Conservation (phyloP, 192 early-diverging fungal genomes). For the Coemansia sp. region DNA sequence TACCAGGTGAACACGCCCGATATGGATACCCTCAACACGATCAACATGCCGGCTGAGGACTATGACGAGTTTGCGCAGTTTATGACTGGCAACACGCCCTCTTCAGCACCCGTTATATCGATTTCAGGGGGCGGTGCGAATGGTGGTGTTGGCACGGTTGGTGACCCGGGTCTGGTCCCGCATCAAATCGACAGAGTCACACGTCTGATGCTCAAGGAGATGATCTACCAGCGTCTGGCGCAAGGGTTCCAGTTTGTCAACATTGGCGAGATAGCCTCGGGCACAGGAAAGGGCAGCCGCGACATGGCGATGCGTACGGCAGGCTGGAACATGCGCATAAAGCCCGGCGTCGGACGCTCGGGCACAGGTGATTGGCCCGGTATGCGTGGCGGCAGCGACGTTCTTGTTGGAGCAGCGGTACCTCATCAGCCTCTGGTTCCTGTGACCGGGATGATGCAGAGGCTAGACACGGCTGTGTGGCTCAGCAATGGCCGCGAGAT, state of each 20-base stretch:
- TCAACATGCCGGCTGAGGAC: conserved; percentile 16
- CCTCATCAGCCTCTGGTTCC: conserved; percentile 4
- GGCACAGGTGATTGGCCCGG: conserved; percentile 3
- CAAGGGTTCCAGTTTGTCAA: conserved; percentile 92
- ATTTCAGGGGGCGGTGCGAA: not conserved
- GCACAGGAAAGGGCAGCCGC: not conserved
- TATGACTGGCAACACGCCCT: conserved; percentile 4
- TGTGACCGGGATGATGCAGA: conserved; percentile 7
- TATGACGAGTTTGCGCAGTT: conserved; percentile 34
- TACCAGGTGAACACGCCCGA: conserved; percentile 39
- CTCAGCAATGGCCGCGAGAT: conserved; percentile 90
- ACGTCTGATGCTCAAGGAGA: conserved; percentile 69
- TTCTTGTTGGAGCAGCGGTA: not conserved
- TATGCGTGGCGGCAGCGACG: conserved; percentile 6
- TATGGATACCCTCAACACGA: conserved; percentile 12
- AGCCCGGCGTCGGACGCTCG: conserved; percentile 2
- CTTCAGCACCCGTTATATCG: not conserved
- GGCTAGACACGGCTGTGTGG: conserved; percentile 52
- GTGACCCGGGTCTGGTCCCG: not conserved
- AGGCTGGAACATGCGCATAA: conserved; percentile 2
- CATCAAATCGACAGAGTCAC: conserved; percentile 32
- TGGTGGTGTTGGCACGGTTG: not conserved
- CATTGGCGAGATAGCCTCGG: conserved; percentile 4
- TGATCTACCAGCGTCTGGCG: conserved; percentile 83
- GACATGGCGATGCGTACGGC: not conserved